Conservation (phyloP, 768 basidiomycete genomes). For the Grammothele lineata region DNA sequence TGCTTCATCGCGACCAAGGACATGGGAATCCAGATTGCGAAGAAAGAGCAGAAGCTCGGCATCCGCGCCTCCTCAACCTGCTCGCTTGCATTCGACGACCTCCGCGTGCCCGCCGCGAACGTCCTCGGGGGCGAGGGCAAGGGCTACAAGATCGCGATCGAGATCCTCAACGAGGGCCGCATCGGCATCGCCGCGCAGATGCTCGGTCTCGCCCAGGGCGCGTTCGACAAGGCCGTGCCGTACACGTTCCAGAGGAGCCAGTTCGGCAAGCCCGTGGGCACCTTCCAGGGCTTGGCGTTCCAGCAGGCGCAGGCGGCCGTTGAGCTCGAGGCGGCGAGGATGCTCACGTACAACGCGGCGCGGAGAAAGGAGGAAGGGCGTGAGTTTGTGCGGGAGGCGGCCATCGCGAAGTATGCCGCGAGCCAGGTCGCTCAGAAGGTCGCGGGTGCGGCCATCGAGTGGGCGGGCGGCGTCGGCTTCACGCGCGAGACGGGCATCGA, state of each 20-base stretch:
- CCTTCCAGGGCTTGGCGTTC: constrained; percentile 95
- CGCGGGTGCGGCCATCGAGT: constrained; percentile 88
- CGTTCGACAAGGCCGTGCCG: constrained; percentile 92
- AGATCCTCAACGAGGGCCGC: constrained; percentile 94
- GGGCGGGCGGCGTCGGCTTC: constrained; percentile 92
- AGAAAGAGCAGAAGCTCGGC: constrained; percentile 98
- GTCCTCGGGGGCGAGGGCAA: constrained; percentile 88
- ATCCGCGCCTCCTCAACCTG: constrained; percentile 97
- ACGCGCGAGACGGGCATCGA: constrained; percentile 94
- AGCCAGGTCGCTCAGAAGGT: constrained; percentile 88
- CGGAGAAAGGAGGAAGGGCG: constrained; percentile 89
- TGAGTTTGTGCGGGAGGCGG: constrained; percentile 87
- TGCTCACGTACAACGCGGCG: constrained; percentile 96
- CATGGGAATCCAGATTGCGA: constrained; percentile 95
- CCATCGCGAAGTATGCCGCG: constrained; percentile 95
- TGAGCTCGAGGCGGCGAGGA: constrained; percentile 84
- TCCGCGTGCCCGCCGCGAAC: constrained; percentile 83
- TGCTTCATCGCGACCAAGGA: constrained; percentile 96
- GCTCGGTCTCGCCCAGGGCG: constrained; percentile 96
- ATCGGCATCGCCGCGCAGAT: constrained; percentile 99
- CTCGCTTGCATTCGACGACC: constrained; percentile 89
- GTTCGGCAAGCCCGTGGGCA: constrained; percentile 91
- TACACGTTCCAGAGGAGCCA: constrained; percentile 94
- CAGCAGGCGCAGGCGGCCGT: constrained; percentile 89
- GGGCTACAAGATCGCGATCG: constrained; percentile 96